Evolutionary conservation across 139 green algal genomes (phyloP), one percentile per base, ranked within the genome.

Genomic region (Coccomyxa sp.): DNA sequence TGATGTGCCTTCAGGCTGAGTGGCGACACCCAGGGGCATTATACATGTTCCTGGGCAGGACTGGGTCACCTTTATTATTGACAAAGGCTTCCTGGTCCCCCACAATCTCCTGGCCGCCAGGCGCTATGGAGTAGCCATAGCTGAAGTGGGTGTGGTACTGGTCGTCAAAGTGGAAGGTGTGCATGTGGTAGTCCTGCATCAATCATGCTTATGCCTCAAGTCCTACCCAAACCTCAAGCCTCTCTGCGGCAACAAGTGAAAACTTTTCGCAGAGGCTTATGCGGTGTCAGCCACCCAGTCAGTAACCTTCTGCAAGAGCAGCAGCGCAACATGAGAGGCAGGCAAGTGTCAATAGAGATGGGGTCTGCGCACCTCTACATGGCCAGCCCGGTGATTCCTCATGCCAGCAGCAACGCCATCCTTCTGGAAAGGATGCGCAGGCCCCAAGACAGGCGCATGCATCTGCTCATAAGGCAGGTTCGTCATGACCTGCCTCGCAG

Each of bases 141-240:
- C 79, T 84, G 64, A 93, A 74, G 79, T 95, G 98, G 6, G 88
- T 95, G 83, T 95, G 91, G 89, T 95, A 98, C 86, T 98, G 91
- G 79, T 95, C 88, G 39, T 97, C 94, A 86, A 97, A 98, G 24
- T 86, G 77, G 55, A 88, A 93, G 38, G 96, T 78, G 77, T 94
- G 85, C 58, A 84, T 78, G 78, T 87, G 81, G 36, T 77, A 80
- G 41, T 79, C 78, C 74, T 84, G 73, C 54, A 78, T n/a, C 38
- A 64, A 18, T 31, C 50, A 35, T 14, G 27, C 68, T 74, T 14
- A 38, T 38, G 64, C 64, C 24, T 58, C 44, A 58, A n/a, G n/a
- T n/a, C n/a, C n/a, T n/a, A n/a, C n/a, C n/a, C n/a, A n/a, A n/a
- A n/a, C n/a, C n/a, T n/a, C n/a, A n/a, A n/a, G n/a, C n/a, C n/a